A percentile compares a stretch with the other conserved stretches of the same genome.
phyloP scores from a whole-genome alignment of 768 basidiomycete species.

The Mycena haematopus region DNA sequence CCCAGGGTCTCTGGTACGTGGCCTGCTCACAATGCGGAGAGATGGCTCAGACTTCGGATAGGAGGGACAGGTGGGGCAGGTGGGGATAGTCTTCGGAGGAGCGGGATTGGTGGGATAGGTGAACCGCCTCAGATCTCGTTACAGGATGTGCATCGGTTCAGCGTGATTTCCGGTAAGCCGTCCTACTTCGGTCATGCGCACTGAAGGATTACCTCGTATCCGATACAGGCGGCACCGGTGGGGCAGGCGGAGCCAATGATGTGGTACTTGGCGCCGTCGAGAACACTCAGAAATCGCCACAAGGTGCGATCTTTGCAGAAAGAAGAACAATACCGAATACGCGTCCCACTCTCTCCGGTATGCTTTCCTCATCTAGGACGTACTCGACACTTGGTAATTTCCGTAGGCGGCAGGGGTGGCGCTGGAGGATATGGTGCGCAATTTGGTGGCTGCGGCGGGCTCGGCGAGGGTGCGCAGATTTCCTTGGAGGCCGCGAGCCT shows the following conservation, averaged over 20 bases:
- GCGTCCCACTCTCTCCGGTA: background rate
- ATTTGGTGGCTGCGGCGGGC: background rate
- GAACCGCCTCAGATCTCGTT: background rate
- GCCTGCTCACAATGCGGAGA: background rate
- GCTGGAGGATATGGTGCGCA: background rate
- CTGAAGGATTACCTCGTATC: background rate
- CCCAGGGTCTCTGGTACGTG: background rate
- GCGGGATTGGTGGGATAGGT: background rate
- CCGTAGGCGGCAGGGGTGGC: background rate
- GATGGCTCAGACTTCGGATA: background rate
- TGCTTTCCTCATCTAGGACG: background rate
- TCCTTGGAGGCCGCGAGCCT: too few species aligned
- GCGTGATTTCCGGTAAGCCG: background rate
- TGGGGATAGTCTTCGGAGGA: background rate
- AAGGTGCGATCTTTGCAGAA: too few species aligned
- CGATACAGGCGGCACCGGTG: background rate
- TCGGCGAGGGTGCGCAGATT: background rate
- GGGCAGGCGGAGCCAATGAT: background rate
- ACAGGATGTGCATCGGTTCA: background rate
- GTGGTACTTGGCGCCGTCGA: background rate
- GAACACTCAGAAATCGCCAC: background rate
- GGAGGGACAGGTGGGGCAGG: background rate
- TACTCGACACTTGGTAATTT: background rate
- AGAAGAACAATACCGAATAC: background rate
- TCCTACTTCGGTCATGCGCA: background rate